A percentile compares a stretch with the other conserved stretches of the same genome.
Evolutionary conservation across 176 grass and related monocot species (phyloP).

Genomic region (Dendrocalamus sinicus): DNA sequence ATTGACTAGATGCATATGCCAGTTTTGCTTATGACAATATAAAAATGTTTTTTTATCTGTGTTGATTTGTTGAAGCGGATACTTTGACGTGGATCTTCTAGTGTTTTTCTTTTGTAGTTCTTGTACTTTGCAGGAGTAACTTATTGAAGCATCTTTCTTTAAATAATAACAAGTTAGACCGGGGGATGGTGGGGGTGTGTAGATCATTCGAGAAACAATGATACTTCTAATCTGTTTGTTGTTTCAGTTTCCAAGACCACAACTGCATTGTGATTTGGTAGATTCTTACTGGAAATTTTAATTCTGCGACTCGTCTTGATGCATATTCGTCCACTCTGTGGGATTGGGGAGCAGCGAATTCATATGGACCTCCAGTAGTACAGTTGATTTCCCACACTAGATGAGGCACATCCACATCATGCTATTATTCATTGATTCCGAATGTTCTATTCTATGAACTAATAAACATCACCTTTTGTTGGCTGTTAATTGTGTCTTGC

Average conservation of each 20-base stretch:
- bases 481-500: not conserved
- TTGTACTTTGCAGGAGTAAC: not conserved
- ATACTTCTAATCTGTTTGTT: conserved; percentile 2
- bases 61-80: not conserved
- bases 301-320: not conserved
- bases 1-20: not conserved
- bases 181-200: not conserved
- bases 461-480: not conserved
- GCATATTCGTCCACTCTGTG: not conserved
- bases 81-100: not conserved
- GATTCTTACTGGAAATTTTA: not conserved
- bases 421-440: not conserved
- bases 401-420: not conserved
- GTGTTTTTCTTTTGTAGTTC: not conserved
- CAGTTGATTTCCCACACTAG: not conserved
- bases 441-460: not conserved
- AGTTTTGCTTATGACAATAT: not conserved
- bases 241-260: not conserved
- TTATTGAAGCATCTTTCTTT: not conserved
- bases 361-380: not conserved
- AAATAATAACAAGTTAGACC: not conserved
- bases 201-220: not conserved
- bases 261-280: not conserved
- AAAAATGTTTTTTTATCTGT: not conserved
- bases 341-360: not conserved